These are phyloP conservation scores for Clarireedia hainanense DNA, from an alignment of 2,329 filamentous ascomycete species.

Conservation along the genomic window DNA sequence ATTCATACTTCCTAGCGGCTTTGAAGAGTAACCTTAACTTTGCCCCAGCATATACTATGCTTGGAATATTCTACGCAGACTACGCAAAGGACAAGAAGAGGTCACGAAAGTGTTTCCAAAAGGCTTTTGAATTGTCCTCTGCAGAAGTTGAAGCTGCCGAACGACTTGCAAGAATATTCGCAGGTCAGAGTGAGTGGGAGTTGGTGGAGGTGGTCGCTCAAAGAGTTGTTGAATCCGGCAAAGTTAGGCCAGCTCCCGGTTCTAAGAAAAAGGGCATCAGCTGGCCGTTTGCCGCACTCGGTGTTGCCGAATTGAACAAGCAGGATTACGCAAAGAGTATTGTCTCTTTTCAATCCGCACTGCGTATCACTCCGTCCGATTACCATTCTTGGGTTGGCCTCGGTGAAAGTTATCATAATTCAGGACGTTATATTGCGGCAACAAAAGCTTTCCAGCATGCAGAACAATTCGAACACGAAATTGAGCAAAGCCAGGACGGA, in stretches of 20 bases:
- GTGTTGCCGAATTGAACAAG: constrained; percentile 90
- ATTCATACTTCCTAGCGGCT: constrained; percentile 72
- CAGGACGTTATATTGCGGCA: constrained; percentile 87
- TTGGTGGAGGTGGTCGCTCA: constrained; percentile 88
- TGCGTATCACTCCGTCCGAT: constrained; percentile 75
- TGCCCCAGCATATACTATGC: constrained; percentile 82
- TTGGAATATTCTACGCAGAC: constrained; percentile 86
- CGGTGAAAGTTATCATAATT: constrained; percentile 95
- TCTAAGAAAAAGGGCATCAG: constrained; percentile 89
- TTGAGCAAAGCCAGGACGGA: constrained; percentile 45
- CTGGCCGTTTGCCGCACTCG: constrained; percentile 91
- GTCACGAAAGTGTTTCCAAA: constrained; percentile 89
- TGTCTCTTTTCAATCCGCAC: constrained; percentile 81
- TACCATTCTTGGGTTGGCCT: constrained; percentile 96
- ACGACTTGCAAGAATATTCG: constrained; percentile 76
- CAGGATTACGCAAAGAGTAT: constrained; percentile 86
- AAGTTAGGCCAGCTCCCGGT: constrained; percentile 80
- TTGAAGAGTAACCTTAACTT: constrained; percentile 82
- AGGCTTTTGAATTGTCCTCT: constrained; percentile 86
- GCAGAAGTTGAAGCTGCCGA: constrained; percentile 84
- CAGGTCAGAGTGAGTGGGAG: constrained; percentile 90
- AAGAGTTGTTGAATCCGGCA: constrained; percentile 89
- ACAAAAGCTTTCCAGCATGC: constrained; percentile 86
- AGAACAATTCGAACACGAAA: constrained; percentile 60
- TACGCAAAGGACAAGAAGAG: constrained; percentile 82